A percentile compares a stretch with the other conserved stretches of the same genome.
Conservation (phyloP, 208 protist species). For the Crithidia acanthocephali region DNA sequence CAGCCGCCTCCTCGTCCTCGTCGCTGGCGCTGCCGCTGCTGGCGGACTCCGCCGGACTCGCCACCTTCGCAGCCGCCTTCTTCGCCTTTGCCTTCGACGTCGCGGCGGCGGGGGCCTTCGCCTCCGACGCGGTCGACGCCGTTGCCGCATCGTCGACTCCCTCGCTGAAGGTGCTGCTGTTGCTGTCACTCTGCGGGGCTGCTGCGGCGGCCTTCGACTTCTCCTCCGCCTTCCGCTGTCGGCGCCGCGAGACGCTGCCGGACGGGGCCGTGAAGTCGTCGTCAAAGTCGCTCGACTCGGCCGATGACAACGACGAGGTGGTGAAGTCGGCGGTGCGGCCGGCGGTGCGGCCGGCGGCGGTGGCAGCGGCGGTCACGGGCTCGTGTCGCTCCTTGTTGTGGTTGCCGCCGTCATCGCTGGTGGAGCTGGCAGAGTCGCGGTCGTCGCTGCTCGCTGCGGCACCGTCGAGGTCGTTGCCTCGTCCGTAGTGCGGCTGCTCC, state of each 20-base stretch:
- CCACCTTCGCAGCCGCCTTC: neutral
- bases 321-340: constrained; percentile 16
- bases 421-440: constrained; percentile 15
- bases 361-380: constrained; percentile 35
- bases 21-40: neutral
- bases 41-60: neutral
- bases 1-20: neutral
- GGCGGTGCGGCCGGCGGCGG: constrained; percentile 5
- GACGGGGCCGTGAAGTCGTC: constrained; percentile 33
- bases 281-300: constrained; percentile 7
- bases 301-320: neutral
- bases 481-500: constrained; percentile 16
- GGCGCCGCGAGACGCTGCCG: constrained; percentile 19
- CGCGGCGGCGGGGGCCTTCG: neutral
- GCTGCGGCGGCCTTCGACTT: constrained; percentile 8
- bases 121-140: neutral
- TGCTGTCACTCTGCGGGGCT: constrained; percentile 7
- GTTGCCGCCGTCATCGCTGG: neutral
- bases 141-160: neutral
- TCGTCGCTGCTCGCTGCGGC: constrained; percentile 13
- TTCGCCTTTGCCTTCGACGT: neutral
- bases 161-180: constrained; percentile 7
- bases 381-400: constrained; percentile 22
- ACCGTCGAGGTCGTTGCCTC: constrained; percentile 20
- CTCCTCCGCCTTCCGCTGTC: constrained; percentile 12